phyloP scores from a whole-genome alignment of 2,329 filamentous ascomycete genomes.

The Diplodia mutila region DNA sequence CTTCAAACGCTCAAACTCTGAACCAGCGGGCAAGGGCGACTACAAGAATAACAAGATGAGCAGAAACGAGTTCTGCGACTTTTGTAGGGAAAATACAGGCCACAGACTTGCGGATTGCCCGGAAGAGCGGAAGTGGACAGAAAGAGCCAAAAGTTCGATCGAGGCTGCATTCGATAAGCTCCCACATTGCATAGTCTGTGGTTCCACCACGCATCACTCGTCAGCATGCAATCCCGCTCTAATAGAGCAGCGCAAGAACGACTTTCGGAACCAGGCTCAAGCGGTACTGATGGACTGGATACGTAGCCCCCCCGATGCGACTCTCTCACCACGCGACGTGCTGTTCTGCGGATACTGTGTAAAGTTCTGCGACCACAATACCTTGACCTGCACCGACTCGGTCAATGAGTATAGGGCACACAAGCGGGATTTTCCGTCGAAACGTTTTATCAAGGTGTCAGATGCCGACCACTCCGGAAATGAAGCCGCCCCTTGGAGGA shows the following conservation, averaged over 20 bases:
- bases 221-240: not conserved
- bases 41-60: not conserved
- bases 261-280: not conserved
- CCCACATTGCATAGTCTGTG: constrained; percentile 2
- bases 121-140: not conserved
- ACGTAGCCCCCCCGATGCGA: not conserved
- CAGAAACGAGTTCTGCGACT: not conserved
- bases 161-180: not conserved
- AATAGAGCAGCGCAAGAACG: not conserved
- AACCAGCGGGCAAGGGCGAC: not conserved
- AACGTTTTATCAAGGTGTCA: not conserved
- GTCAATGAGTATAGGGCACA: not conserved
- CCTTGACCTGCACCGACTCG: not conserved
- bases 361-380: not conserved
- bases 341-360: constrained; percentile 10
- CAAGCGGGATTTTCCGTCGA: not conserved
- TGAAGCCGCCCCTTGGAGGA: not conserved
- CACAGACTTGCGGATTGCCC: not conserved
- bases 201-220: not conserved
- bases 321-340: not conserved
- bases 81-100: not conserved
- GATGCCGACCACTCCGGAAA: not conserved
- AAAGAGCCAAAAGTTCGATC: not conserved
- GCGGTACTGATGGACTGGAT: not conserved
- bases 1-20: not conserved